Conservation (phyloP, 305 asterid genomes). For the Fraxinus ornus region DNA sequence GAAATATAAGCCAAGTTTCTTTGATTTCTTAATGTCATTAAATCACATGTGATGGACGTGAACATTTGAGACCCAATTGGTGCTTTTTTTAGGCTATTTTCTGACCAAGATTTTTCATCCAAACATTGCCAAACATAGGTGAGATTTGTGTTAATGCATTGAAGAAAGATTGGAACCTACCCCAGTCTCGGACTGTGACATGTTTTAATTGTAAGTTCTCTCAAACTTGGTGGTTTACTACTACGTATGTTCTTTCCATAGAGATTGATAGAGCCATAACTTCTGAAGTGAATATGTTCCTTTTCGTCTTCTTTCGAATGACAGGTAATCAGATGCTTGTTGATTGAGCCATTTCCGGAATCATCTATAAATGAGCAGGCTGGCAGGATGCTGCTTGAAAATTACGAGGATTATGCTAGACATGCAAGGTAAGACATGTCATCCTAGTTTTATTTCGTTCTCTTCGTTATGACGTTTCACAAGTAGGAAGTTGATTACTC, state of each 20-base stretch:
- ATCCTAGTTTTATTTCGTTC: too few relatives aligned
- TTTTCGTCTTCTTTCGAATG: not conserved
- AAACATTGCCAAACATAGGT: not conserved
- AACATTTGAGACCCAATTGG: not conserved
- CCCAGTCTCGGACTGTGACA: slow-evolving; percentile 80
- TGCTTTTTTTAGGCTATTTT: not conserved
- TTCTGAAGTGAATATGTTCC: not conserved
- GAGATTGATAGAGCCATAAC: not conserved
- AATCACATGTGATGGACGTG: not conserved
- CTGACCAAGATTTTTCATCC: too few relatives aligned
- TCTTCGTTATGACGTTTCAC: too few relatives aligned
- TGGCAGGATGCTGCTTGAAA: not conserved
- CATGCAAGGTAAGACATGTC: not conserved
- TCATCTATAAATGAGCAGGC: not conserved
- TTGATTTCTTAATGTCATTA: not conserved
- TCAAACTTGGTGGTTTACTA: not conserved
- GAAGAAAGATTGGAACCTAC: slow-evolving; percentile 75
- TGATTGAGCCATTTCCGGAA: not conserved
- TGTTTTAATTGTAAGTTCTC: slow-evolving; percentile 62
- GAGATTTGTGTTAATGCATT: not conserved
- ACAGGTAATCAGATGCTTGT: not conserved
- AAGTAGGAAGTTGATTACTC: too few relatives aligned
- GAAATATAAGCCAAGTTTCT: not conserved
- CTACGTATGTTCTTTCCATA: not conserved
- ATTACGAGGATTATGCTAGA: not conserved